Evolutionary conservation across 1,284 basidiomycete species (phyloP), one percentile per base, ranked within the genome.

Genomic region (Moesziomyces globuligerus): DNA sequence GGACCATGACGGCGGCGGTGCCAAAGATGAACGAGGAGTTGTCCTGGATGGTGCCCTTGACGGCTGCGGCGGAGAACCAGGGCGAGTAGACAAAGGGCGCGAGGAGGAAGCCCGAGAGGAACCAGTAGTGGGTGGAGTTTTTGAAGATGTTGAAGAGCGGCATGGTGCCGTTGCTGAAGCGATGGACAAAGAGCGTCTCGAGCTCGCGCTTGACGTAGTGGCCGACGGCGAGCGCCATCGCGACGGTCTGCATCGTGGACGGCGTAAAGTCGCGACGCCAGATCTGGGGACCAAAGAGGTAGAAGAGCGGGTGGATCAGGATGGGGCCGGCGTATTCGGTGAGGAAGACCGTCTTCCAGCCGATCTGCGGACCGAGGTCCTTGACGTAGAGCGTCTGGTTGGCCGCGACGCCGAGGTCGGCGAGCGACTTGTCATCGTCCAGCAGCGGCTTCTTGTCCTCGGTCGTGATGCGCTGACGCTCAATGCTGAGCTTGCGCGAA

Each of bases 131-230:
- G 29, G 47, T 45, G 34, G 64, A 65, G 62, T 98, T 98, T 82
- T 91, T 91, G 86, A 94, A 91, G 42, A 98, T 87, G 81, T 94
- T 93, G 64, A 84, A 83, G 57, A 91, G 84, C 1, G 95, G 96
- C 90, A 98, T 96, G 0, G 95, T 97, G 2, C 89, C 90, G 83
- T 94, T 89, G 29, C 93, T 96, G 86, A 98, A 98, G 18, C 92
- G 90, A 50, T 73, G 56, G n/a, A 83, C 86, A 56, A 95, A 97
- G 10, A 95, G 74, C 1, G 96, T 95, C 84, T 99, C 95, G 21
- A 93, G 83, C 82, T 97, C 93, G 43, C 95, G 90, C 85, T 99
- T 98, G 64, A 89, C 72, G 83, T 94, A 98, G 83, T 98, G 95
- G 15, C 90, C 79, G 79, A 97, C 86, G 32, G 93, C 88, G 70